Percentiles rank a stretch among this genome's conserved stretches.
Evolutionary conservation across 1,284 basidiomycete genomes (phyloP).

Genomic region (Leccinum solheimii): DNA sequence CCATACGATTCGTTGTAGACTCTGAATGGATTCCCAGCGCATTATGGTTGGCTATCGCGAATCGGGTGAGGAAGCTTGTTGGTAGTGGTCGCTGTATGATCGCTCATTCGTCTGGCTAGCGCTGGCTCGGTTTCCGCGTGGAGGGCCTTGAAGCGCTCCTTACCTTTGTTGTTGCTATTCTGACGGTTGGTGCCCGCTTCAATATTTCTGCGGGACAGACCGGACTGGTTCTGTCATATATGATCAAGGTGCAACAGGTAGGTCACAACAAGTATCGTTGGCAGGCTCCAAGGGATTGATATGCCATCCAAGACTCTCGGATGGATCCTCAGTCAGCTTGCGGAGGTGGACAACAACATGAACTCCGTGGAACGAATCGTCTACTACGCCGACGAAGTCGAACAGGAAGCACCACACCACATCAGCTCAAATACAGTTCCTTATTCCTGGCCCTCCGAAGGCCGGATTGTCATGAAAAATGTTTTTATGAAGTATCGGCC

Average conservation of each 20-base stretch:
- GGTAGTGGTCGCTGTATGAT: background rate
- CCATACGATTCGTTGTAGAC: background rate
- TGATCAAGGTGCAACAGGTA: conserved; percentile 68
- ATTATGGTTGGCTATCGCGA: conserved; percentile 83
- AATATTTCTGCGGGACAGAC: conserved; percentile 78
- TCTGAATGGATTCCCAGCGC: conserved; percentile 47
- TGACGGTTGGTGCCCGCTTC: conserved; percentile 75
- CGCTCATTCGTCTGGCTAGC: conserved; percentile 42
- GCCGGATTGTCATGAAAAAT: conserved; percentile 62
- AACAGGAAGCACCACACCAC: conserved; percentile 75
- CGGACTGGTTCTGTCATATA: conserved; percentile 74
- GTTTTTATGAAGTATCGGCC: conserved; percentile 71
- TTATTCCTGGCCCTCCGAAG: conserved; percentile 66
- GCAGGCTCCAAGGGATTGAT: conserved; percentile 5
- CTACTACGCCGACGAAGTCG: conserved; percentile 63
- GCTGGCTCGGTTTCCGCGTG: conserved; percentile 88
- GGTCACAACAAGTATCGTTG: conserved; percentile 10
- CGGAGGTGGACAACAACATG: conserved; percentile 91
- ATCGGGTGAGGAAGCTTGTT: conserved; percentile 50
- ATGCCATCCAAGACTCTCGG: conserved; percentile 56
- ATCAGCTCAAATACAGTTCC: conserved; percentile 58
- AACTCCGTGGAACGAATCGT: conserved; percentile 85
- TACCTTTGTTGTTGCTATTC: conserved; percentile 77
- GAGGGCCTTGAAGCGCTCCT: conserved; percentile 81
- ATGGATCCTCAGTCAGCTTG: conserved; percentile 82